Base-by-base conservation (phyloP, 345 rosid species). In the Camelina hispida region DNA sequence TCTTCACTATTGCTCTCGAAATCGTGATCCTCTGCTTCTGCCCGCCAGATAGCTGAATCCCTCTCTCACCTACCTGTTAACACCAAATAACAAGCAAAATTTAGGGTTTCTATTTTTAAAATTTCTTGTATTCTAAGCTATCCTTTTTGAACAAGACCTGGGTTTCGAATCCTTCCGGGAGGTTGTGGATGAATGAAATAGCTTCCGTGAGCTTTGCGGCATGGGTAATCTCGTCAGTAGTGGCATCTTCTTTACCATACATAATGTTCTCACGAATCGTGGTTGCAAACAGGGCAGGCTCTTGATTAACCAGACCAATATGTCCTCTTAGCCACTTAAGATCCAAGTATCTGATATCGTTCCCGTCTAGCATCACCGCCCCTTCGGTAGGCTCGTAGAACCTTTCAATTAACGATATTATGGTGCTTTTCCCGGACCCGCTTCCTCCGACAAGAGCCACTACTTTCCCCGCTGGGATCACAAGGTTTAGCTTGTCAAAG, bases 381-480 rank as follows among this genome's bases (percentile, higher is more conserved):
- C 99, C 97, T 0, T 84, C 80, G 10, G 73, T 64, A 20, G 99
- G 99, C 80, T 91, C 96, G 18, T 94, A 94, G 83, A 94, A 94
- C 44, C 97, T 84, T 64, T 91, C 97, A n/a, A 90, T 90, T 74
- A 94, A 76, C 35, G 98, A 94, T 60, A 94, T 59, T 5, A 89
- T 84, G 0, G 98, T 90, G 83, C 98, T 94, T 87, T 91, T 94
- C n/a, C 98, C 97, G 0, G 96, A 91, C 28, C 98, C 98, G 53
- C 98, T 94, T 78, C 93, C 96, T 16, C 99, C 99, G 6, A 94
- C 99, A 54, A 94, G 89, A 7, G 99, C 99, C 25, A 90, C 89
- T 18, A 94, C 72, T 83, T 92, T 91, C n/a, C 99, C 99, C 0
- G 89, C 68, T 22, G 92, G 93, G 30, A 94, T 85, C 20, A 75